A percentile compares a stretch with the other conserved stretches of the same genome.
Evolutionary conservation across 345 rosid species (phyloP).

Genomic region (Eucalyptus camaldulensis): DNA sequence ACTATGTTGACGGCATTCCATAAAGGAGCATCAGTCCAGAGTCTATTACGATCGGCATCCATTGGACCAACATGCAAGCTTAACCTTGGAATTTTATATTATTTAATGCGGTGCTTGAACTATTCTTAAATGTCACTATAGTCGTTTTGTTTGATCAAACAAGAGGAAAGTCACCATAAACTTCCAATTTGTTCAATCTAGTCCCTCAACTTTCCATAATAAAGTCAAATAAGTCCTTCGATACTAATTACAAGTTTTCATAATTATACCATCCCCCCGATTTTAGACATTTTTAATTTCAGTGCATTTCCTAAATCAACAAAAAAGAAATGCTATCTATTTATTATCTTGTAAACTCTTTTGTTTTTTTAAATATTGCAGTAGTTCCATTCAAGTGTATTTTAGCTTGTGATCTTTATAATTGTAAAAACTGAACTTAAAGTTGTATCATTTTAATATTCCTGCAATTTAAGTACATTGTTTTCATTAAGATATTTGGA

Average conservation of each 20-base stretch:
- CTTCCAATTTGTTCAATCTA: not conserved
- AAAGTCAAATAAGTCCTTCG: not conserved
- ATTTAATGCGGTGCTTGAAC: not conserved
- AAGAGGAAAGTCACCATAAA: not conserved
- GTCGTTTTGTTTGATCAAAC: not conserved
- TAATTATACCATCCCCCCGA: not conserved
- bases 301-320: not conserved
- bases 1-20: no score
- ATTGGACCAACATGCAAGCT: not conserved
- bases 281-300: not conserved
- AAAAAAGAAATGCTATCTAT: not conserved
- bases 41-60: no score
- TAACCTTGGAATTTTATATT: not conserved
- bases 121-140: not conserved
- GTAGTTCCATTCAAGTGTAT: not conserved
- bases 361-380: not conserved
- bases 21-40: no score
- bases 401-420: not conserved
- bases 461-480: not conserved
- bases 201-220: not conserved
- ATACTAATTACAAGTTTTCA: not conserved
- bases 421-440: not conserved
- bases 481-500: not conserved
- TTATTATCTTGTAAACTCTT: not conserved
- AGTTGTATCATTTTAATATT: not conserved